These are phyloP conservation scores for Lachancea sp. DNA, from an alignment of 805 yeast species.

Conservation along the genomic window DNA sequence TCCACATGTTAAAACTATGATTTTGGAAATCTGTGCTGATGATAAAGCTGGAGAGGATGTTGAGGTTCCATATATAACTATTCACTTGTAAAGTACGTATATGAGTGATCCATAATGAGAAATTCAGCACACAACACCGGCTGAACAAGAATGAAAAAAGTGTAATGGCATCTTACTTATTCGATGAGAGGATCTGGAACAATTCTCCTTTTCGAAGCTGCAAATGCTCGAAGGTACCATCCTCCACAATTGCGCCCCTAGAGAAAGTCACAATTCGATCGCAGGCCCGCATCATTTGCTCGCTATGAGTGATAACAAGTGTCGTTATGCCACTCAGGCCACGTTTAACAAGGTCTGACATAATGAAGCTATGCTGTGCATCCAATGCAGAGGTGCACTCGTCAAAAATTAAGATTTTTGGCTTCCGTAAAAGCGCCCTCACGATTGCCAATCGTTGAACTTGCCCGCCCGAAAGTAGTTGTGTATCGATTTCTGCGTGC, in stretches of 20 bases:
- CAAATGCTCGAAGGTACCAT: constrained; percentile 36
- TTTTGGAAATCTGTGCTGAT: constrained; percentile 87
- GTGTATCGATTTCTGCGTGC: constrained; percentile 49
- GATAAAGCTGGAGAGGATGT: constrained; percentile 92
- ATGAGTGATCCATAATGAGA: neutral
- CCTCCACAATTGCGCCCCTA: constrained; percentile 43
- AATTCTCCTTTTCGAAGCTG: constrained; percentile 26
- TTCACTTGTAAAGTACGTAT: constrained; percentile 38
- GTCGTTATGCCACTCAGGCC: constrained; percentile 40
- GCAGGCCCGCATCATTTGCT: constrained; percentile 55
- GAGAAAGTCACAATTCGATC: constrained; percentile 44
- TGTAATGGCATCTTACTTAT: neutral
- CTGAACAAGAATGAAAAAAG: neutral
- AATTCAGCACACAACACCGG: neutral
- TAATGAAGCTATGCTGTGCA: constrained; percentile 44
- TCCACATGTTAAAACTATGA: constrained; percentile 63
- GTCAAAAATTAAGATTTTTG: constrained; percentile 63
- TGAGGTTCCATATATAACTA: constrained; percentile 82
- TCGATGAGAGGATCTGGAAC: constrained; percentile 17
- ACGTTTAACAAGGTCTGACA: constrained; percentile 44
- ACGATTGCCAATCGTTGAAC: constrained; percentile 80
- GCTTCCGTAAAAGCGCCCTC: constrained; percentile 65
- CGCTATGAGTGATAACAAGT: constrained; percentile 68
- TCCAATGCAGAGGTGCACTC: constrained; percentile 91
- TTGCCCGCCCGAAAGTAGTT: constrained; percentile 81